Percentiles rank a stretch among this genome's conserved stretches.
phyloP scores from a whole-genome alignment of 441 rosid genomes.

The Erodium trifolium region DNA sequence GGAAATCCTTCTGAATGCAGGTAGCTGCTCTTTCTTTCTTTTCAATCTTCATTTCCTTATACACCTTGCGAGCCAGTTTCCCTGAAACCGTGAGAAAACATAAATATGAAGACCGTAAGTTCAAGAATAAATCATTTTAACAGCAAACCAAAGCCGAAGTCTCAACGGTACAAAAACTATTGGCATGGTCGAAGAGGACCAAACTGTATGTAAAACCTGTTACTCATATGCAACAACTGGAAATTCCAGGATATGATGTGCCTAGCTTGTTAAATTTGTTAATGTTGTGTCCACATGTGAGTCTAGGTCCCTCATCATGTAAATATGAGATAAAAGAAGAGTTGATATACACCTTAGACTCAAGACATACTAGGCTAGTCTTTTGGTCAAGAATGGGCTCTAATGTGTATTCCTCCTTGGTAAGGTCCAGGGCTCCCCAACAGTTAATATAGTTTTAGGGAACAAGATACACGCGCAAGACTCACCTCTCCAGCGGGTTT shows the following conservation, averaged over 20 bases:
- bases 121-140: conserved; percentile 24
- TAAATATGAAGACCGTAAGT: neutral
- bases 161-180: neutral
- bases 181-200: neutral
- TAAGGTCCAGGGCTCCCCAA: too few relatives aligned
- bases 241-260: too few relatives aligned
- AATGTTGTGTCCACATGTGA: too few relatives aligned
- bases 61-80: conserved; percentile 39
- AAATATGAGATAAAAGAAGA: too few relatives aligned
- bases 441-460: too few relatives aligned
- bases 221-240: too few relatives aligned
- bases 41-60: conserved; percentile 31
- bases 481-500: conserved; percentile 80
- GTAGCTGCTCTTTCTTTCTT: conserved; percentile 51
- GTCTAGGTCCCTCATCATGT: too few relatives aligned
- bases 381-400: too few relatives aligned
- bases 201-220: neutral
- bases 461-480: neutral
- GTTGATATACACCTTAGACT: too few relatives aligned
- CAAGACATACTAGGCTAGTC: too few relatives aligned
- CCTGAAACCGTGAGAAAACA: conserved; percentile 29
- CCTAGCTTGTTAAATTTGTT: too few relatives aligned
- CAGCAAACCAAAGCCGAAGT: conserved; percentile 35
- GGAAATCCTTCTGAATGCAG: conserved; percentile 70
- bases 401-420: too few relatives aligned